Conservation (phyloP, 345 rosid species). For the Murraya koenigii region DNA sequence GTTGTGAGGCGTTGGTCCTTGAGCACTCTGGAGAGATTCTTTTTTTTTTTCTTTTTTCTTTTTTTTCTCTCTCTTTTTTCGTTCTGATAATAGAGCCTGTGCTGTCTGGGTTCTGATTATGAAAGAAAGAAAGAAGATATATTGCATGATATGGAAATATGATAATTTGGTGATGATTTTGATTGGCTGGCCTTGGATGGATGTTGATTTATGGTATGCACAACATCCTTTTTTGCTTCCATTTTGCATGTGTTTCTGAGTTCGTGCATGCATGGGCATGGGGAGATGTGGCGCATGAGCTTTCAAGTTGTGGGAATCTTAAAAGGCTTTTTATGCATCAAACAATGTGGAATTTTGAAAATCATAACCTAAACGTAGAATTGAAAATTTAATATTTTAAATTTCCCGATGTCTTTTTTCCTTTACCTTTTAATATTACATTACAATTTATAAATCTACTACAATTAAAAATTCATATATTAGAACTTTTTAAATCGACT, state of each 20-base stretch:
- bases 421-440: background rate
- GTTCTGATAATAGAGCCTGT: background rate
- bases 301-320: background rate
- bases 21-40: constrained; percentile 4
- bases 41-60: background rate
- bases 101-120: background rate
- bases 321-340: background rate
- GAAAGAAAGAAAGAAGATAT: background rate
- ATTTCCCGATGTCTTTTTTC: background rate
- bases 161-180: background rate
- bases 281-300: background rate
- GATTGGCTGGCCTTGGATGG: background rate
- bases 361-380: background rate
- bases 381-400: background rate
- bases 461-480: no score
- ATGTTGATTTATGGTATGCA: background rate
- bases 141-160: background rate
- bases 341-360: background rate
- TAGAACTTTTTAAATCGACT: no score
- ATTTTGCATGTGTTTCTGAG: no score
- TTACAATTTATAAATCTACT: background rate
- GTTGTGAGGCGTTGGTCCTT: background rate
- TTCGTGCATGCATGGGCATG: background rate
- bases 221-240: background rate
- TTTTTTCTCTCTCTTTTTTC: background rate